Conservation (phyloP, 2,329 filamentous ascomycete genomes). For the Fragosphaeria purpurea region DNA sequence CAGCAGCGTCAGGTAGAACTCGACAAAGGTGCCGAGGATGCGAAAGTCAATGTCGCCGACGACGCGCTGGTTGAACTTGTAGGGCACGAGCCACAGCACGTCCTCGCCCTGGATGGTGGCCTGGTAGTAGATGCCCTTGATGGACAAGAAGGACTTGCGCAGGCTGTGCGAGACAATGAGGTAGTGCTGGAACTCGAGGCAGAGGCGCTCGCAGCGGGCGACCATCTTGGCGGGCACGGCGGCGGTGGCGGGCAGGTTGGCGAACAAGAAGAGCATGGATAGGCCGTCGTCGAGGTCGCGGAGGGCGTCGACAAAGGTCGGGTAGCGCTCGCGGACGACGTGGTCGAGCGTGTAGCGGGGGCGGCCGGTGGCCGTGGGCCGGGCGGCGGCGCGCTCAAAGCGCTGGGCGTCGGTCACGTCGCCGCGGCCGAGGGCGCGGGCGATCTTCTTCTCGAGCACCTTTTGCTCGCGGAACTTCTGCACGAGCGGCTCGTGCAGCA, state of each 20-base stretch:
- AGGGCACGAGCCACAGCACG: slow-evolving; percentile 92
- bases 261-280: slow-evolving; percentile 95
- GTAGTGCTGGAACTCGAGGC: slow-evolving; percentile 96
- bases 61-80: slow-evolving; percentile 93
- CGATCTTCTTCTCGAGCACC: slow-evolving; percentile 94
- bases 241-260: slow-evolving; percentile 83
- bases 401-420: slow-evolving; percentile 82
- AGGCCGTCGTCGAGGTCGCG: slow-evolving; percentile 93
- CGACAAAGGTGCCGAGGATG: slow-evolving; percentile 98
- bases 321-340: slow-evolving; percentile 95
- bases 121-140: slow-evolving; percentile 99
- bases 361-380: slow-evolving; percentile 83
- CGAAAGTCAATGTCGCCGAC: slow-evolving; percentile 93
- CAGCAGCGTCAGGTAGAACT: slow-evolving; percentile 95
- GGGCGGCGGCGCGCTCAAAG: slow-evolving; percentile 74
- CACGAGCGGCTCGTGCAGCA: slow-evolving; percentile 90
- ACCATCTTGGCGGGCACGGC: slow-evolving; percentile 93
- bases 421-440: slow-evolving; percentile 79
- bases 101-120: slow-evolving; percentile 95
- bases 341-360: slow-evolving; percentile 88
- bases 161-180: slow-evolving; percentile 85
- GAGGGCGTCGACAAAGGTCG: slow-evolving; percentile 88
- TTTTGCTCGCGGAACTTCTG: slow-evolving; percentile 97
- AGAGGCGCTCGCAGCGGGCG: slow-evolving; percentile 83
- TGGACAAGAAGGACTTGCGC: slow-evolving; percentile 92